Evolutionary conservation across 2,329 filamentous ascomycete genomes (phyloP).

Genomic region (Canariomyces notabilis): DNA sequence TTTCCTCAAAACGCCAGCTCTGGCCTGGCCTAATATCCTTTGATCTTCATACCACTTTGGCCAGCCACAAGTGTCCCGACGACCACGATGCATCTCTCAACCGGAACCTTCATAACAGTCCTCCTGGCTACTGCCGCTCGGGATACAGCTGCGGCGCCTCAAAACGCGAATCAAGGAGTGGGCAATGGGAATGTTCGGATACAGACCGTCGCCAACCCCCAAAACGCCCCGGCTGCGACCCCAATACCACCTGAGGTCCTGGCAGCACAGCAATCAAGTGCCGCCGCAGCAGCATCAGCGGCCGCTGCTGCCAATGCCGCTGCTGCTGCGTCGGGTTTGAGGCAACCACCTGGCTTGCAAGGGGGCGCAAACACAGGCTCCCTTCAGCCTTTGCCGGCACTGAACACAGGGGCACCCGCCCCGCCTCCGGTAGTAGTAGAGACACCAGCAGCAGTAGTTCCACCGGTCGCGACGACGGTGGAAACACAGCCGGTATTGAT

Average conservation of each 20-base stretch:
- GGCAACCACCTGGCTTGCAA: slow-evolving; percentile 19
- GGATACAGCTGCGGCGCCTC: slow-evolving; percentile 19
- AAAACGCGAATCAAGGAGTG: slow-evolving; percentile 4
- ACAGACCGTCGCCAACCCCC: background rate
- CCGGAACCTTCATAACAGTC: slow-evolving; percentile 19
- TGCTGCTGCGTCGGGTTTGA: slow-evolving; percentile 15
- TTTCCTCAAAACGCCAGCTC: slow-evolving; percentile 16
- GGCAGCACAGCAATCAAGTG: slow-evolving; percentile 15
- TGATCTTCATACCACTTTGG: background rate
- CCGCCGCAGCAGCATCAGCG: slow-evolving; percentile 15
- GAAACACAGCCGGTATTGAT: slow-evolving; percentile 2
- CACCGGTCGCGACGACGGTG: background rate
- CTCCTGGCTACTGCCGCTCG: slow-evolving; percentile 24
- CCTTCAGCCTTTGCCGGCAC: slow-evolving; percentile 20
- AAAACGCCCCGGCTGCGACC: background rate
- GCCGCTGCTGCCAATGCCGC: slow-evolving; percentile 15
- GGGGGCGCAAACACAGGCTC: slow-evolving; percentile 2
- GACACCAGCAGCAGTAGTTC: background rate
- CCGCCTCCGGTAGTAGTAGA: background rate
- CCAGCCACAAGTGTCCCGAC: slow-evolving; percentile 7
- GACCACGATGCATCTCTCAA: slow-evolving; percentile 24
- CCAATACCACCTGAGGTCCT: slow-evolving; percentile 17
- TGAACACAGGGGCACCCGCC: slow-evolving; percentile 10
- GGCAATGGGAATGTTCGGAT: background rate
- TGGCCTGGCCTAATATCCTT: slow-evolving; percentile 15